Base-by-base conservation (phyloP, 2,329 filamentous ascomycete species). In the Colletotrichum sp. region DNA sequence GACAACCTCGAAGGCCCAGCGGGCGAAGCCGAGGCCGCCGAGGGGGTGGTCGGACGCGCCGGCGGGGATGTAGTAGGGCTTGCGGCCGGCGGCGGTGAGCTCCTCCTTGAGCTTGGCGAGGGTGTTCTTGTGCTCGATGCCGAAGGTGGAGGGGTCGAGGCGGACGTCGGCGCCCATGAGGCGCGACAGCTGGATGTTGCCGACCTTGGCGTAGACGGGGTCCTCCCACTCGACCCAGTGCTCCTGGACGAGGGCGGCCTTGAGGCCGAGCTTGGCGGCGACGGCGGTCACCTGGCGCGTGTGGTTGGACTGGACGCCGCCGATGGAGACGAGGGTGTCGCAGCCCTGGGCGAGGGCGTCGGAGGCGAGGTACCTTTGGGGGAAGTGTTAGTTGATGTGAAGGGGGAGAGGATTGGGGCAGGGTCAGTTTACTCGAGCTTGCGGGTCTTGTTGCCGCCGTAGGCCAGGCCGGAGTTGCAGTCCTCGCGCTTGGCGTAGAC, bases 401-500 rank as follows among this genome's bases (percentile, higher is more conserved):
- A 48, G 39, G 26, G 7, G 16, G 2, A 18, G 32, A 48, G 39
- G 16, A 4, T 28, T 28, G 26, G 26, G 12, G 12, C 1, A 7
- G 6, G 36, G 21, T 18, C 15, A 5, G 80, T 81, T 78, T 81
- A 91, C 87, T 94, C 93, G 3, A 94, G 87, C 83, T 94, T 94
- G 74, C 93, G 88, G 34, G 90, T 91, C 84, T 94, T 94, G 86
- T 94, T 94, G 69, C 92, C 93, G 48, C 93, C 93, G 79, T 89
- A 93, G 5, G 92, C 92, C 21, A 94, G 88, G 1, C 90, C 91
- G 3, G 92, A 93, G 84, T 93, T 94, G 80, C 92, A 91, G 84
- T 95, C 93, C 78, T 95, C 93, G 67, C 93, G 90, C 84, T 95
- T 95, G 69, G 93, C 93, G 81, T 92, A 95, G 77, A 95, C 89